Base-by-base conservation (phyloP, 1,139 yeast species). In the Nakaseomyces sp. region DNA sequence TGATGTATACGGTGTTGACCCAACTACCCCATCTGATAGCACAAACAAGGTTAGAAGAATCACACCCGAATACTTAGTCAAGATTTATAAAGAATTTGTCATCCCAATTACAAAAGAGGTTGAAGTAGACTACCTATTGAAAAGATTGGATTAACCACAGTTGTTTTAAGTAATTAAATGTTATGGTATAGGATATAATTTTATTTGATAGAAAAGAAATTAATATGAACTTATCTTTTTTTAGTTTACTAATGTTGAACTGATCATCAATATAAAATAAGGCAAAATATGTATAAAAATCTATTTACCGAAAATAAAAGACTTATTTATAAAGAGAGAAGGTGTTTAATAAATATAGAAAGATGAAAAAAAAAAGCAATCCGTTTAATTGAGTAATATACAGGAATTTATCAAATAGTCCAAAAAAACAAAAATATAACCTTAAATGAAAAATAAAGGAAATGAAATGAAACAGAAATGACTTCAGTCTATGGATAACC, bases 61-160 rank as follows among this genome's bases (percentile, higher is more conserved):
- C 25, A 74, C 84, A 41, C 93, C 95, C 0, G 87, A 84, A 51
- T 74, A 78, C 17, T 77, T 91, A 50, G 95, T 91, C 16, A 71
- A 75, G 48, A 80, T 91, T 51, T 91, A 91, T 69, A 80, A 82
- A 63, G 87, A 87, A 44, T 82, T 81, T 69, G 84, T 91, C 37
- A 91, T 91, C 54, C 97, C 97, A 8, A 70, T 91, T 61, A 91
- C 98, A 5, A 91, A 89, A 66, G 84, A 83, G 61, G 97, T 91
- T 13, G 98, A 91, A 65, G 84, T 91, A 13, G 96, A 89, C 49
- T 91, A 91, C 60, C 70, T 91, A 47, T 68, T 91, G 58, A 74
- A 94, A 59, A 73, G 98, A 63, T 68, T 89, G 45, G 95, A 85
- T 17, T 18, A 32, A 12, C 10, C 9, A 7, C 6, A 7, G 15